Evolutionary conservation across 805 yeast genomes (phyloP), one percentile per base, ranked within the genome.

Genomic region (Isabelozyma gotoi): DNA sequence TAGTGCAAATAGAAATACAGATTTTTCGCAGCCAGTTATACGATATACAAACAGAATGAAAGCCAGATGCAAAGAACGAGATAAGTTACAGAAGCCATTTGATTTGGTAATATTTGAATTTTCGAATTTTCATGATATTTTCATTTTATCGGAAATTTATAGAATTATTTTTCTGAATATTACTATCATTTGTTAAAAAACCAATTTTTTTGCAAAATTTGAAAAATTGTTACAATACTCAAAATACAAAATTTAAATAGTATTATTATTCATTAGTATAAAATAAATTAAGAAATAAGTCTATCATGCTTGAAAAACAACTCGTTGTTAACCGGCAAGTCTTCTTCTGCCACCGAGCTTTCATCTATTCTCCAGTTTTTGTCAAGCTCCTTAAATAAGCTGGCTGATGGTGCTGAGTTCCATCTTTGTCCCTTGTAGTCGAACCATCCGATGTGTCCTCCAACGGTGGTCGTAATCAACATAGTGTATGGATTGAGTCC

Each of bases 401-500:
- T 50, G 7, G 72, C 56, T 35, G 70, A 38, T 1, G 75, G 76
- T 16, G 54, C 53, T 4, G 73, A 56, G 48, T 71, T 68, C 76
- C 76, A 72, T 36, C 76, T 52, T 19, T 51, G 47, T 19, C 65
- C 58, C 21, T 48, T 51, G 33, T 45, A 41, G 39, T 62, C 61
- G 46, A 70, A 72, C 76, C 76, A 72, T 2, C 77, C 85, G 56
- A 84, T 71, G 58, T 85, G 94, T 6, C 92, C 92, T 49, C 94
- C 94, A 11, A 81, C 56, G 41, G 82, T 78, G 1, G 88, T 77
- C 37, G 78, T 75, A 4, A 80, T 68, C 62, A 82, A 63, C 24
- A 77, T 67, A 19, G 82, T 63, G 55, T 76, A 81, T 12, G 90
- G 89, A 47, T 84, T 84, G 21, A 68, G 61, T 32, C 57, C 47